These are phyloP conservation scores for Croton setiger DNA, from an alignment of 441 rosid species.

Conservation along the genomic window DNA sequence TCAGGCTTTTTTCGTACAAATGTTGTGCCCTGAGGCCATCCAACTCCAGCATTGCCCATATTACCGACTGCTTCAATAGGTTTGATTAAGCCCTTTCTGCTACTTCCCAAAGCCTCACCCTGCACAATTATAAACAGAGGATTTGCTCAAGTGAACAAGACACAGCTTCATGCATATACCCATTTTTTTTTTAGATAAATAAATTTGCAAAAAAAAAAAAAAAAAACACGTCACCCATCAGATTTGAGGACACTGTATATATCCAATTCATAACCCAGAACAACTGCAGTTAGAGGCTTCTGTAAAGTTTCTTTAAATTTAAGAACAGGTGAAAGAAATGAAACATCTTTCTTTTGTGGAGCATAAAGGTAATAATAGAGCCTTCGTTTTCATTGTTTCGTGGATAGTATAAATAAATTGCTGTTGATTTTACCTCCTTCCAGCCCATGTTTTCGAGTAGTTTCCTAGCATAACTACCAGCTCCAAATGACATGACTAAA, in stretches of 20 bases:
- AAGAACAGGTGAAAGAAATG: background rate
- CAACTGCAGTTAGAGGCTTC: background rate
- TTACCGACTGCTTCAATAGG: constrained; percentile 73
- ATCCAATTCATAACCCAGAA: background rate
- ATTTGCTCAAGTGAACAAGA: too few relatives aligned
- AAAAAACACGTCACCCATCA: too few relatives aligned
- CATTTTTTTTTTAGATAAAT: too few relatives aligned
- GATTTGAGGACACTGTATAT: too few relatives aligned
- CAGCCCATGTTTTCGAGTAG: constrained; percentile 87
- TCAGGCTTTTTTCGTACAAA: background rate
- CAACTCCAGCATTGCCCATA: constrained; percentile 76
- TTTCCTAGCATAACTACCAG: constrained; percentile 77
- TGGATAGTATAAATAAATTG: background rate
- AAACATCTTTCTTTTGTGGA: background rate
- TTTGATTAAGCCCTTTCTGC: constrained; percentile 60
- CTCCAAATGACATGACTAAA: constrained; percentile 63
- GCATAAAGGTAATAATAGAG: background rate
- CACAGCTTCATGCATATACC: too few relatives aligned
- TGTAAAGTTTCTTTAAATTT: background rate
- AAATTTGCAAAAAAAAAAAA: too few relatives aligned
- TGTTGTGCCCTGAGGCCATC: constrained; percentile 55
- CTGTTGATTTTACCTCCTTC: constrained; percentile 58
- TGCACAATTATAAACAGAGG: constrained; percentile 26
- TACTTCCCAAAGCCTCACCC: constrained; percentile 81
- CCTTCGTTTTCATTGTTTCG: background rate